Conservation (phyloP, 176 grass and related monocot species). For the Oryza officinalis region DNA sequence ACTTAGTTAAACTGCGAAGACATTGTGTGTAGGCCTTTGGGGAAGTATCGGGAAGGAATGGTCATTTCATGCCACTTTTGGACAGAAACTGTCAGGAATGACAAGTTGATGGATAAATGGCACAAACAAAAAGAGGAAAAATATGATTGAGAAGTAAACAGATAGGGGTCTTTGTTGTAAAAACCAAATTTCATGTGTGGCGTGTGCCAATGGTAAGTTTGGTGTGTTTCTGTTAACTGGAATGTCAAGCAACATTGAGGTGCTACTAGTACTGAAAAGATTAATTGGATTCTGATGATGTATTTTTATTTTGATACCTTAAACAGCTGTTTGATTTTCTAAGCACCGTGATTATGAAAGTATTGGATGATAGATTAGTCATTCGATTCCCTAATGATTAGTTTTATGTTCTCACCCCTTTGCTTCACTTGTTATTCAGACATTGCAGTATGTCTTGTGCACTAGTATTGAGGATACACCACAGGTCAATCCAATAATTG, state of each 20-base stretch:
- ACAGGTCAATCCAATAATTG: constrained; percentile 85
- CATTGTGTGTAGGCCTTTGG: neutral
- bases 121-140: neutral
- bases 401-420: constrained; percentile 31
- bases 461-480: constrained; percentile 47
- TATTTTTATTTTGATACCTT: neutral
- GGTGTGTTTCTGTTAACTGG: neutral
- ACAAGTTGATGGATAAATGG: neutral
- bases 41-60: no score
- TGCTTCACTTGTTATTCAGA: constrained; percentile 50
- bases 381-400: neutral
- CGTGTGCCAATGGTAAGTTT: neutral
- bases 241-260: constrained; percentile 16
- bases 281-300: neutral
- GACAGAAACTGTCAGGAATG: neutral
- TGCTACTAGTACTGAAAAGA: constrained; percentile 6
- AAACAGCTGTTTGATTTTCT: neutral
- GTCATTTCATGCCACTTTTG: no score
- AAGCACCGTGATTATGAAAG: neutral
- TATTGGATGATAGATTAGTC: constrained; percentile 3
- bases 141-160: neutral
- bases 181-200: neutral
- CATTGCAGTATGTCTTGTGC: constrained; percentile 72
- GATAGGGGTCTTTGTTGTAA: neutral
- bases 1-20: no score